These are phyloP conservation scores for Suaeda aralocaspica DNA, from an alignment of 148 eudicot species.

Conservation along the genomic window DNA sequence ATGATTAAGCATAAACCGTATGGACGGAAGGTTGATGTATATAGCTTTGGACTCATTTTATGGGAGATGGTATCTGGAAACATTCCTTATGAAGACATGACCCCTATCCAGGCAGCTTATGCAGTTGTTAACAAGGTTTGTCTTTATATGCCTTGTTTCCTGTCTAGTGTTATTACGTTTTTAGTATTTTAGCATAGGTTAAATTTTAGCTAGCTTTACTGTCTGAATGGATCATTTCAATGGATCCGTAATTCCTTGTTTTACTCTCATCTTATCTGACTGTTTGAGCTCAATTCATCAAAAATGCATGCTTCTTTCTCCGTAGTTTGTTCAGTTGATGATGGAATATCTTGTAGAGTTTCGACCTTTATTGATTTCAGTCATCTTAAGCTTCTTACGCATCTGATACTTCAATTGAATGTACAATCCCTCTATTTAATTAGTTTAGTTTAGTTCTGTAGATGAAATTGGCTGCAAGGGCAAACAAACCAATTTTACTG, in stretches of 20 bases:
- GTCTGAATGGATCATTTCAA: no score
- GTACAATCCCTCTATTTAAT: neutral
- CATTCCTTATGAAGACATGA: conserved; percentile 84
- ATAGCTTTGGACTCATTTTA: conserved; percentile 80
- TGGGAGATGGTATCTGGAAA: conserved; percentile 84
- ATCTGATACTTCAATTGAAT: neutral
- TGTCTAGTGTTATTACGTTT: no score
- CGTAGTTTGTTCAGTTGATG: neutral
- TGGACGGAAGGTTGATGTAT: conserved; percentile 83
- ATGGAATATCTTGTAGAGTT: neutral
- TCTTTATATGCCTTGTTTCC: neutral
- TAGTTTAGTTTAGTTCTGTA: neutral
- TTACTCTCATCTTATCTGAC: neutral
- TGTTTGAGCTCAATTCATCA: neutral
- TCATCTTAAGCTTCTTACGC: neutral
- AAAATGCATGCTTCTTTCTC: neutral
- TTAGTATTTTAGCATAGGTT: neutral
- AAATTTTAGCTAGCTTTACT: neutral
- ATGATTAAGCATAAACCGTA: conserved; percentile 78
- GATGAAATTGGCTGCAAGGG: neutral
- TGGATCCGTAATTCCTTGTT: neutral
- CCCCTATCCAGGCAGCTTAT: conserved; percentile 90
- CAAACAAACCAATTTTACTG: neutral
- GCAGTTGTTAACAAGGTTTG: conserved; percentile 89
- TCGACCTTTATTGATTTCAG: neutral